These are phyloP conservation scores for Didymella segeticola DNA, from an alignment of 2,329 filamentous ascomycete species.

Conservation along the genomic window DNA sequence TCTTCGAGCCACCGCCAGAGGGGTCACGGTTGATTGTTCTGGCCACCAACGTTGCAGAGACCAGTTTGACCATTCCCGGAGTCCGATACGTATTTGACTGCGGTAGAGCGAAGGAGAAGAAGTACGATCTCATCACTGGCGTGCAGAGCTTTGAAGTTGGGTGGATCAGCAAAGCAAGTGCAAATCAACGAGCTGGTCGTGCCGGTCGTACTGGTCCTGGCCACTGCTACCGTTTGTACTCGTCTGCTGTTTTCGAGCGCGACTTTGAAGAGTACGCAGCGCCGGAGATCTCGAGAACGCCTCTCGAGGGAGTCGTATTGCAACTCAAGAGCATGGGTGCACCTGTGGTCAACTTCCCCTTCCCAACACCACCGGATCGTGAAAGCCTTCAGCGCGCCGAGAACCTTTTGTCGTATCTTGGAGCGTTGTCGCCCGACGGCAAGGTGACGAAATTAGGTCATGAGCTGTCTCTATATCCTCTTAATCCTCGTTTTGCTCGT, in stretches of 20 bases:
- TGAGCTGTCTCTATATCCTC: conserved; percentile 85
- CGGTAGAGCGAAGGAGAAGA: conserved; percentile 88
- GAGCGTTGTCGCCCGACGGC: conserved; percentile 74
- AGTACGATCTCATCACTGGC: conserved; percentile 84
- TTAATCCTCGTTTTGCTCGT: conserved; percentile 88
- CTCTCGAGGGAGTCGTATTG: conserved; percentile 86
- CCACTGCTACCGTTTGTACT: conserved; percentile 94
- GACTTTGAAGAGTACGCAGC: conserved; percentile 87
- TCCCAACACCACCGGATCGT: conserved; percentile 86
- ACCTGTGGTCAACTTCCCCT: conserved; percentile 92
- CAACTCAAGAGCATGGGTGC: conserved; percentile 96
- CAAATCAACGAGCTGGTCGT: conserved; percentile 88
- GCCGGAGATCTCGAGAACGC: conserved; percentile 88
- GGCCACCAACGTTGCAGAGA: conserved; percentile 96
- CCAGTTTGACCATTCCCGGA: conserved; percentile 93
- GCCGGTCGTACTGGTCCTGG: conserved; percentile 94
- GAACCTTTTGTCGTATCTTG: conserved; percentile 82
- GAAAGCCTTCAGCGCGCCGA: conserved; percentile 82
- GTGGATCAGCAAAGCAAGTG: conserved; percentile 98
- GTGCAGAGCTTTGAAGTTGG: conserved; percentile 95
- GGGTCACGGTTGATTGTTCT: conserved; percentile 85
- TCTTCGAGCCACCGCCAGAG: conserved; percentile 85
- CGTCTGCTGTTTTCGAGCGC: conserved; percentile 89
- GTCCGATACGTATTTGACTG: conserved; percentile 96
- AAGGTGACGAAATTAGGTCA: conserved; percentile 80